Evolutionary conservation across 176 grass and related monocot species (phyloP), one percentile per base, ranked within the genome.

Genomic region (Hyparrhenia diplandra): DNA sequence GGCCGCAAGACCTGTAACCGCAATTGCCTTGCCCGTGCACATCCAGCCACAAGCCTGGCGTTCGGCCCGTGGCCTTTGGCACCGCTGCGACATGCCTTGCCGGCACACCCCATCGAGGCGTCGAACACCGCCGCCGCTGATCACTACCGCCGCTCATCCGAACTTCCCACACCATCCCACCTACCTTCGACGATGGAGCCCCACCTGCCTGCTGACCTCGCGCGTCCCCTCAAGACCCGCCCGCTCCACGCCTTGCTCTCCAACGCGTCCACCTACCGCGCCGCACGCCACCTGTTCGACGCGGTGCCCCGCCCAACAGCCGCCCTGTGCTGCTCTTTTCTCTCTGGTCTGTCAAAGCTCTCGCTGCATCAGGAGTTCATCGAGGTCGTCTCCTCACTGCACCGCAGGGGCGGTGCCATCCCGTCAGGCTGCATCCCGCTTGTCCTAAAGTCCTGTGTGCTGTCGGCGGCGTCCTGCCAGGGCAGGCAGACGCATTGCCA

Each of bases 231-330:
- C 80, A 90, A 90, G 75, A 80, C 84, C 25, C 55, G 84, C 14
- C 81, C 87, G 64, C 81, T 89, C 45, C 84, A 74, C 39, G 76
- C 71, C 57, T 78, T 85, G 29, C 59, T 97, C 52, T 80, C 69
- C n/a, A 73, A 87, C 35, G 36, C 81, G 37, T 57, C 80, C 77
- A 73, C 57, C 32, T 80, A 55, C 39, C 45, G 57, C 13, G 63
- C 81, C 80, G 86, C 94, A 62, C 88, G 75, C 82, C 75, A 91
- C 79, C 69, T 91, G 74, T 91, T 97, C 94, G 94, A 97, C 69
- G 68, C 81, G 58, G 69, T 87, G 77, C 74, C 88, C 39, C 86
- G 47, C 83, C 86, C 86, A 36, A 77, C 88, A 30, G 64, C 84
- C 12, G 55, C 32, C 16, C 81, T 97, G 69, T 90, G 84, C 62